Evolutionary conservation across 1,284 basidiomycete genomes (phyloP), one percentile per base, ranked within the genome.

Genomic region (Ganoderma sinense): DNA sequence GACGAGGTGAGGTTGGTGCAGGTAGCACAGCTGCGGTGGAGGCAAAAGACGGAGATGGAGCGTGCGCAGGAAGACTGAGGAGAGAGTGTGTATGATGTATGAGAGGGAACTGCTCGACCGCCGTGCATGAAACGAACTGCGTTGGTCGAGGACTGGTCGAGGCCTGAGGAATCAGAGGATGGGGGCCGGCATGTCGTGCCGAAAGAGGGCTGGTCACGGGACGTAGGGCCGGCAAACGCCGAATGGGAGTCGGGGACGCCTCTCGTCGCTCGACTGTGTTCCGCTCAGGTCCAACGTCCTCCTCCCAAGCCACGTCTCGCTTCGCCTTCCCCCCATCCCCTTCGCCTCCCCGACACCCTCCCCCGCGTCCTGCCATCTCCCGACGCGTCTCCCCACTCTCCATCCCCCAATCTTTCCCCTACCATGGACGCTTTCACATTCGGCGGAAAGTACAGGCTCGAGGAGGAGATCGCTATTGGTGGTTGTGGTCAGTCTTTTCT

Each of bases 401-500:
- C 16, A 7, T 40, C 26, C 13, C 39, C 11, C 59, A 11, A 26
- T 6, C 18, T 14, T 16, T 39, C 33, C 36, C 39, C 39, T 68
- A 67, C 45, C 71, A 92, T 92, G 89, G 90, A 73, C 43, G 64
- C 92, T 78, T 87, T 88, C 76, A 90, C 90, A 60, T 95, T 97
- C 73, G 96, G 94, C 73, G 95, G 95, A 74, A 97, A 97, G 84
- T 97, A 96, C 85, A 90, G 92, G 74, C 90, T 98, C 74, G 96
- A 97, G 78, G 95, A 97, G 83, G 96, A 97, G 87, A 97, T 98
- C 78, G 96, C 95, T 51, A 95, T 93, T 76, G 97, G 96, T 65
- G 96, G 96, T 63, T 97, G 97, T 82, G 95, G 96, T 95, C 68
- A 69, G 91, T 51, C 20, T 36, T 41, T 64, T 41, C 67, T 69